Percentiles rank a stretch among this genome's conserved stretches.
Evolutionary conservation across 768 basidiomycete genomes (phyloP).

Genomic region (Wakefieldia striispora): DNA sequence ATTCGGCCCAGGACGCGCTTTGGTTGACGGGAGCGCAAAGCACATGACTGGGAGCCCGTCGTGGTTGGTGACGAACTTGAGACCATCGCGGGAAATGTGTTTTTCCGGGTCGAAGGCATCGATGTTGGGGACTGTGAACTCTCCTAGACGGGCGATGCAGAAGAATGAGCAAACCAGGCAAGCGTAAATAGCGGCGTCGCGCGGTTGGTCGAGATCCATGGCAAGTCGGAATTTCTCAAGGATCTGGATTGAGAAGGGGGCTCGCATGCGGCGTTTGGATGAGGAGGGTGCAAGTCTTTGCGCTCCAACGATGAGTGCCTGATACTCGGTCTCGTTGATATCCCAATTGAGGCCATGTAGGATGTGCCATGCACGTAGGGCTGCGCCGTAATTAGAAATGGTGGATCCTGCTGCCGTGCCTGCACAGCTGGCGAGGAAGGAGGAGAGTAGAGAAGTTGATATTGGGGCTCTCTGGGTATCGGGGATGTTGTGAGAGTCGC

Average conservation of each 20-base stretch:
- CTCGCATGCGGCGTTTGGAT: constrained; percentile 28
- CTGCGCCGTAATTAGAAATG: constrained; percentile 38
- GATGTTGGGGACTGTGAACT: constrained; percentile 4
- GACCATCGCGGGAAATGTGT: background rate
- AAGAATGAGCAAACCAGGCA: constrained; percentile 40
- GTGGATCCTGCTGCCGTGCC: constrained; percentile 31
- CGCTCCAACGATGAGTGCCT: background rate
- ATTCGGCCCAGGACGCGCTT: no score
- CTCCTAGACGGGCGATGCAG: constrained; percentile 32
- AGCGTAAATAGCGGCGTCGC: constrained; percentile 37
- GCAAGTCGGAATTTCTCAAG: background rate
- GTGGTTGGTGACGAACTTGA: background rate
- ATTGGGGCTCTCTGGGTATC: constrained; percentile 36
- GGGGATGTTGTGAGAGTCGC: constrained; percentile 33
- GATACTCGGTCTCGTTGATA: background rate
- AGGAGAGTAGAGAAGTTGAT: constrained; percentile 15
- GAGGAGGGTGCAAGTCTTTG: constrained; percentile 2
- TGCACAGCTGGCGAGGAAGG: constrained; percentile 32
- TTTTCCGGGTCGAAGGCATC: background rate
- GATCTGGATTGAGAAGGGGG: constrained; percentile 28
- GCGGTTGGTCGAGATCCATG: constrained; percentile 26
- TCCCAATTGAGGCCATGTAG: constrained; percentile 9
- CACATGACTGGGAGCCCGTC: background rate
- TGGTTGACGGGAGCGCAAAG: background rate
- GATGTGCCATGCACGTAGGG: constrained; percentile 46